A percentile compares a stretch with the other conserved stretches of the same genome.
These are phyloP conservation scores for Aspergillus aculeatus DNA, from an alignment of 2,329 filamentous ascomycete species.

Conservation along the genomic window DNA sequence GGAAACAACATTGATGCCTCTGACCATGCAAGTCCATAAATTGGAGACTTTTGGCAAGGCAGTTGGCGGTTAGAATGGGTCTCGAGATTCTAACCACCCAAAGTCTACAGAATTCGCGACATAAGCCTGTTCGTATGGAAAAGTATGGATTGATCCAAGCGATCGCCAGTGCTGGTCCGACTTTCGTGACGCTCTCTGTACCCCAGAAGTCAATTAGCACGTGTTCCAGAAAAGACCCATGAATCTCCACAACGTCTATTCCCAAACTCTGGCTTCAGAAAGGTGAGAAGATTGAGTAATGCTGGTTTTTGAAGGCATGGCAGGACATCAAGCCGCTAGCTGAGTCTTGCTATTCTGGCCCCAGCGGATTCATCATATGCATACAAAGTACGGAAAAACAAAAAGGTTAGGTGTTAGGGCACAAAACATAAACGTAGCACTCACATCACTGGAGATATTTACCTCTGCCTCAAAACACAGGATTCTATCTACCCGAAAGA, in stretches of 20 bases:
- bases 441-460: slow-evolving; percentile 19
- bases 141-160: not conserved
- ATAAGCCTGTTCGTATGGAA: no score
- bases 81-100: no score
- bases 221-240: not conserved
- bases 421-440: slow-evolving; percentile 11
- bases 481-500: slow-evolving; percentile 1
- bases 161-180: not conserved
- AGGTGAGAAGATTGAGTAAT: slow-evolving; percentile 62
- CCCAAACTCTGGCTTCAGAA: slow-evolving; percentile 49
- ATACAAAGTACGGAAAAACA: slow-evolving; percentile 8
- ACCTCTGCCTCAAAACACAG: slow-evolving; percentile 9
- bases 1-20: no score
- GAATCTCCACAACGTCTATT: not conserved
- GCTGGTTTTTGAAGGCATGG: slow-evolving; percentile 64
- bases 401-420: not conserved
- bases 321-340: slow-evolving; percentile 28
- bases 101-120: no score
- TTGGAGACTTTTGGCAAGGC: not conserved
- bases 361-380: slow-evolving; percentile 52
- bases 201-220: slow-evolving; percentile 3
- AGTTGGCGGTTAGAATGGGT: not conserved
- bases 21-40: no score
- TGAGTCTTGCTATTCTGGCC: slow-evolving; percentile 51
- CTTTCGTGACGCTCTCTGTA: not conserved